Conservation (phyloP, 2,329 filamentous ascomycete species). For the Colletotrichum magnum region DNA sequence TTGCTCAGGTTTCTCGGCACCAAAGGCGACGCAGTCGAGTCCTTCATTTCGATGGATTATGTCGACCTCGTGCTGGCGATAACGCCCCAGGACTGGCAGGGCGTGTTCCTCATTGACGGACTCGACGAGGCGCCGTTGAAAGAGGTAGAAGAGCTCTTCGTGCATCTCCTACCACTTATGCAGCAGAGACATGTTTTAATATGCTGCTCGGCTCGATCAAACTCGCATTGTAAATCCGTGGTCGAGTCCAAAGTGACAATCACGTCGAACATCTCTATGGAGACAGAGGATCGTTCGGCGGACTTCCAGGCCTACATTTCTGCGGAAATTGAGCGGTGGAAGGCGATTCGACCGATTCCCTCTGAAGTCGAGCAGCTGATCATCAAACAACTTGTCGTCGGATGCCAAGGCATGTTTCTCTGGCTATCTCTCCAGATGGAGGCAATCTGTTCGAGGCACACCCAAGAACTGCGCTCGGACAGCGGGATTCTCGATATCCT, state of each 20-base stretch:
- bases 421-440: background rate
- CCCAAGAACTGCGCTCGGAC: background rate
- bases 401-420: background rate
- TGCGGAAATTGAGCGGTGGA: background rate
- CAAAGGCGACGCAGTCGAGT: background rate
- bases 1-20: background rate
- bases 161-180: background rate
- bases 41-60: too few species aligned
- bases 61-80: background rate
- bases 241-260: background rate
- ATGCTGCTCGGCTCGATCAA: slow-evolving; percentile 3
- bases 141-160: background rate
- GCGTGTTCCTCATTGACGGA: background rate
- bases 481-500: background rate
- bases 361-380: background rate
- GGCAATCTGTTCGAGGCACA: background rate
- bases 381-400: background rate
- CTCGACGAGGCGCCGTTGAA: background rate
- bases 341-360: background rate
- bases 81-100: background rate
- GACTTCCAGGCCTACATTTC: background rate
- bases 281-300: background rate
- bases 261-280: background rate
- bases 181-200: background rate
- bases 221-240: background rate